Evolutionary conservation across 352 stramenopile species (phyloP), one percentile per base, ranked within the genome.

Genomic region (Phytophthora pini): DNA sequence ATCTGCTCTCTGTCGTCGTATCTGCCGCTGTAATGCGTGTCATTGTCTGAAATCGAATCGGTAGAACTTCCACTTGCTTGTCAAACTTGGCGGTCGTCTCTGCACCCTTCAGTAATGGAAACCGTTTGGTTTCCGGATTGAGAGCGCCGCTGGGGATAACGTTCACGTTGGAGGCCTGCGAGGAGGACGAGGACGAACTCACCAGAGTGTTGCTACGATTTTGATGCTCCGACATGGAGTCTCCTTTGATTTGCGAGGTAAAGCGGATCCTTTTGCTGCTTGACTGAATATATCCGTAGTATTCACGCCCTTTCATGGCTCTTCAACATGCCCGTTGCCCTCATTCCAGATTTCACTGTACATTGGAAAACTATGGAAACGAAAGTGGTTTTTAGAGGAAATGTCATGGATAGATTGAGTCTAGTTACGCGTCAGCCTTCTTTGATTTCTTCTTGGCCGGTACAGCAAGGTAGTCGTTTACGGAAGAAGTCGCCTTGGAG

Each of bases 381-480:
- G 32, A 11, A 61, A 32, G 44, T 43, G 22, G 27, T 46, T 48
- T 20, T 26, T 26, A 56, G 20, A 34, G 2, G 56, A 66, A 65
- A 43, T 22, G 13, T 20, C 29, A 34, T 61, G 44, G 27, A 57
- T 70, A 39, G 24, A 66, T 73, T 65, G 46, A 68, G 54, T 51
- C 50, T 63, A 59, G 17, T 70, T 76, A 76, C 53, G 65, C 54
- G 43, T 73, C 70, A 17, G 63, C 29, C 44, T 69, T 56, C 65
- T 78, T 84, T 59, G 32, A 32, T 70, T 88, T 87, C 68, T 89
- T 90, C 32, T 76, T 71, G 51, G 72, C 62, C 3, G 84, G 84
- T n/a, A 90, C 62, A 4, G 80, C 72, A 51, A 92, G 55, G 52
- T 89, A 92, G 61, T 92, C 84, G 65, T 83, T 73, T 44, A 92